Evolutionary conservation across 2,329 filamentous ascomycete genomes (phyloP), one percentile per base, ranked within the genome.

Genomic region (Talaromyces sp.): DNA sequence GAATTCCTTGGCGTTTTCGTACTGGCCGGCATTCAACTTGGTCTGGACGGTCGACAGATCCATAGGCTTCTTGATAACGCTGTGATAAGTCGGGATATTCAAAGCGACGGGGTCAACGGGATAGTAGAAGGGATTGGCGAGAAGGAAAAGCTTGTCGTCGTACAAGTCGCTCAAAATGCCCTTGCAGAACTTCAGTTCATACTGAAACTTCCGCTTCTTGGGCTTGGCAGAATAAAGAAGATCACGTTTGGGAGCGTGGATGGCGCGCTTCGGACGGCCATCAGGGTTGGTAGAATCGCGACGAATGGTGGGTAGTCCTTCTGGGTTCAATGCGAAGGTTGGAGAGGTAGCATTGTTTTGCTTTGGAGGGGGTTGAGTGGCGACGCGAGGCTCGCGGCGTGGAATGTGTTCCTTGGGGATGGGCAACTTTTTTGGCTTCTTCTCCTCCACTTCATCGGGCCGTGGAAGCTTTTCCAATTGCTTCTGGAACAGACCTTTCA

Each of bases 61-160:
- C 94, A 98, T 99, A 0, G 95, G 95, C 73, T 93, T 92, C 81
- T 96, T 98, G 78, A 99, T 92, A 64, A 98, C 82, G 70, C 89
- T 92, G 74, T 95, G 91, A 73, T 99, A 99, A 28, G 89, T 89
- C 0, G 95, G 95, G 63, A 98, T 97, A 73, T 94, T 92, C 59
- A 98, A 81, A 0, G 93, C 94, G 40, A 98, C 93, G 0, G 95
- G 92, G 72, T 99, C 95, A 23, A 99, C 95, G 0, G 95, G 90
- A 7, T 85, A 79, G 69, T 91, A 79, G 79, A 99, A 99, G 63
- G 90, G 88, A 60, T 83, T 83, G 51, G 91, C 91, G 66, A 88
- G 79, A 1, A 78, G 72, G 61, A 81, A 82, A 72, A 97, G 85
- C 73, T 91, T 93, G 0, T 83, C 77, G 72, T 92, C 90, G 75